These are phyloP conservation scores for Dacryopinax spathularia DNA, from an alignment of 768 basidiomycete genomes.

Conservation along the genomic window DNA sequence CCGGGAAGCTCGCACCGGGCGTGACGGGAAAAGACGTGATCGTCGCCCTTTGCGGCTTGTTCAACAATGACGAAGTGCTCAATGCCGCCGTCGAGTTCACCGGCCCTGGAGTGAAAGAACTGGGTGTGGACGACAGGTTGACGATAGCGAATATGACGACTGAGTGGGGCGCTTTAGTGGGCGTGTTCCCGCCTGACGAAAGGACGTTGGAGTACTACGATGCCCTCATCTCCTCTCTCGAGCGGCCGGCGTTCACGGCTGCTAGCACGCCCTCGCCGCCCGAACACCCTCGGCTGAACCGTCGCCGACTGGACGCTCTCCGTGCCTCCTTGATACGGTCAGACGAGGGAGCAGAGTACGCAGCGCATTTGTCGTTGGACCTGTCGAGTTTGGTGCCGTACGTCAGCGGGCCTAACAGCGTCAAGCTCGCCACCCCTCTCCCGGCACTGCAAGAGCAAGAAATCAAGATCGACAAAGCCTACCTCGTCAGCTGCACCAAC, in stretches of 20 bases:
- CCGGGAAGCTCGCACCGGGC: slow-evolving; percentile 65
- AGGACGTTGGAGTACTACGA: slow-evolving; percentile 80
- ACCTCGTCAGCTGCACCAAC: slow-evolving; percentile 96
- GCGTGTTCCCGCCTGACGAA: slow-evolving; percentile 85
- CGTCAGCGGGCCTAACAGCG: slow-evolving; percentile 93
- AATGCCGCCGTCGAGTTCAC: slow-evolving; percentile 95
- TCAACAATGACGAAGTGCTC: slow-evolving; percentile 91
- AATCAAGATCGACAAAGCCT: slow-evolving; percentile 88
- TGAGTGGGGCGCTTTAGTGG: slow-evolving; percentile 95
- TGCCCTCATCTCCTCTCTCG: slow-evolving; percentile 49
- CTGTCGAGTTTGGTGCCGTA: slow-evolving; percentile 89
- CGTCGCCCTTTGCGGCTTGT: slow-evolving; percentile 86
- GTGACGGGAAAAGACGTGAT: slow-evolving; percentile 98
- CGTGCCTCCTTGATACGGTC: slow-evolving; percentile 40
- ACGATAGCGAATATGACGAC: slow-evolving; percentile 99
- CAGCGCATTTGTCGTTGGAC: slow-evolving; percentile 79
- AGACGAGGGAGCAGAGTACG: slow-evolving; percentile 65
- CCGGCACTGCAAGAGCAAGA: slow-evolving; percentile 59
- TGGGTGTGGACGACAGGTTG: slow-evolving; percentile 81
- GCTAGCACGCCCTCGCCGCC: slow-evolving; percentile 52
- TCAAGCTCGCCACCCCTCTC: slow-evolving; percentile 89
- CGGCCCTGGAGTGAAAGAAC: slow-evolving; percentile 65
- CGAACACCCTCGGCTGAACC: slow-evolving; percentile 77
- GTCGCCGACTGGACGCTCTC: slow-evolving; percentile 50
- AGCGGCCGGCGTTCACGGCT: slow-evolving; percentile 56